Evolutionary conservation across 768 basidiomycete species (phyloP).

Genomic region (Serendipita sp.): DNA sequence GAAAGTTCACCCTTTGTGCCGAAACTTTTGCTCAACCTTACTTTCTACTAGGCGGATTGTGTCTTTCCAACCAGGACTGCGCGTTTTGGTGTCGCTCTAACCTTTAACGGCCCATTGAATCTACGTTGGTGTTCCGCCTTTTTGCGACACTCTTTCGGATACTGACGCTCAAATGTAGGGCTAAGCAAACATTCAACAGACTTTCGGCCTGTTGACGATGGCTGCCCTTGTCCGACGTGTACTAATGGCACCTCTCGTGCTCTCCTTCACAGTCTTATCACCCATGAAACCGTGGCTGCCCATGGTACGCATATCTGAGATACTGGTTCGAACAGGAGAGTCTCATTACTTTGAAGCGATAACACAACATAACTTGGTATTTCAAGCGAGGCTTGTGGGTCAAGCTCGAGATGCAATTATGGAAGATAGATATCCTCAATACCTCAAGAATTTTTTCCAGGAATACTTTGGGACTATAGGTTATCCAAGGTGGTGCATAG

Average conservation of each 20-base stretch:
- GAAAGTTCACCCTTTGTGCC: conserved; percentile 23
- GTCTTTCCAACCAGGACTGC: conserved; percentile 89
- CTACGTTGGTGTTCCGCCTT: conserved; percentile 35
- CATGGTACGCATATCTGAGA: conserved; percentile 39
- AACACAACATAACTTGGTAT: conserved; percentile 69
- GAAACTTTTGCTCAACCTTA: neutral
- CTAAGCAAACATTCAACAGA: conserved; percentile 57
- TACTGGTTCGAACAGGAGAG: conserved; percentile 4
- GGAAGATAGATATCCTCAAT: conserved; percentile 60
- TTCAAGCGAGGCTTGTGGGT: conserved; percentile 83
- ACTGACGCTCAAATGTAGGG: conserved; percentile 23
- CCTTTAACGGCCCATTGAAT: conserved; percentile 66
- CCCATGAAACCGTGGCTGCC: conserved; percentile 72
- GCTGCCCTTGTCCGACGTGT: conserved; percentile 82
- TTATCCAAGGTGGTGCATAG: conserved; percentile 80
- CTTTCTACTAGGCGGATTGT: conserved; percentile 55
- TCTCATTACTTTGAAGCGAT: conserved; percentile 33
- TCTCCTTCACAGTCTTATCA: conserved; percentile 55
- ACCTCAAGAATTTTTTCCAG: conserved; percentile 58
- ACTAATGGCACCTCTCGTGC: conserved; percentile 48
- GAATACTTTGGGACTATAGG: conserved; percentile 61
- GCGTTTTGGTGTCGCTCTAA: conserved; percentile 78
- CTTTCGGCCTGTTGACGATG: conserved; percentile 53
- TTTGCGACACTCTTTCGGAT: neutral
- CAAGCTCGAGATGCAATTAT: conserved; percentile 67